Percentiles rank a stretch among this genome's conserved stretches.
These are phyloP conservation scores for Macrotyloma uniflorum DNA, from an alignment of 306 rosid species.

Conservation along the genomic window DNA sequence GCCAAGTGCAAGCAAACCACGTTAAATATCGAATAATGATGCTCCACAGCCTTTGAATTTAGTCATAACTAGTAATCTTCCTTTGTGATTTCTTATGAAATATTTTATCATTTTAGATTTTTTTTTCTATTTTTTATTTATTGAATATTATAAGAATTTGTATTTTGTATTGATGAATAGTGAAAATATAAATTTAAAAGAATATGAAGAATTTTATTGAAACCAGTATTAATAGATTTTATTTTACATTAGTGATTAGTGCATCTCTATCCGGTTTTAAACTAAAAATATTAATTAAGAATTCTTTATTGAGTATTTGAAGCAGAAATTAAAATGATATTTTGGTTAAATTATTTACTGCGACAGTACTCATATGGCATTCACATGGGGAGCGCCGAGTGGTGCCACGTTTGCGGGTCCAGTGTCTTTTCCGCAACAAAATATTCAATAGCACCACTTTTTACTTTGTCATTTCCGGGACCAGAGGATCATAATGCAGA, in stretches of 20 bases:
- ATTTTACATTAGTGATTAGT: too few relatives aligned
- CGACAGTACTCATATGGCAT: not conserved
- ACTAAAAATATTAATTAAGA: too few relatives aligned
- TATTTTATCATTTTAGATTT: too few relatives aligned
- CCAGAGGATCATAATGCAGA: slow-evolving; percentile 26
- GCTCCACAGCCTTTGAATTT: slow-evolving; percentile 1
- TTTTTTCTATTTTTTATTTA: too few relatives aligned
- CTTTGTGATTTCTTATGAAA: too few relatives aligned
- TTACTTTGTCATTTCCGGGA: slow-evolving; percentile 29
- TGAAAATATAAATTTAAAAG: too few relatives aligned
- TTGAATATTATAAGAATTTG: too few relatives aligned
- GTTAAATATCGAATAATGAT: slow-evolving; percentile 18
- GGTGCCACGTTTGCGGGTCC: slow-evolving; percentile 38
- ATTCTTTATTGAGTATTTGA: not conserved
- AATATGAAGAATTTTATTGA: too few relatives aligned
- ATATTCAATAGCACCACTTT: slow-evolving; percentile 7
- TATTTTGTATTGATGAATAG: too few relatives aligned
- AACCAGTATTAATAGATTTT: too few relatives aligned
- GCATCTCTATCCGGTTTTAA: too few relatives aligned
- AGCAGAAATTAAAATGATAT: not conserved
- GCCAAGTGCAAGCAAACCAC: slow-evolving; percentile 22
- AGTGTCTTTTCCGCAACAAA: slow-evolving; percentile 17
- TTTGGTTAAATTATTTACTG: not conserved
- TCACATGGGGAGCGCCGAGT: slow-evolving; percentile 45
- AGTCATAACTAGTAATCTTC: slow-evolving; percentile 1